Evolutionary conservation across 2,329 filamentous ascomycete genomes (phyloP).

Genomic region (Colletotrichum shisoi): DNA sequence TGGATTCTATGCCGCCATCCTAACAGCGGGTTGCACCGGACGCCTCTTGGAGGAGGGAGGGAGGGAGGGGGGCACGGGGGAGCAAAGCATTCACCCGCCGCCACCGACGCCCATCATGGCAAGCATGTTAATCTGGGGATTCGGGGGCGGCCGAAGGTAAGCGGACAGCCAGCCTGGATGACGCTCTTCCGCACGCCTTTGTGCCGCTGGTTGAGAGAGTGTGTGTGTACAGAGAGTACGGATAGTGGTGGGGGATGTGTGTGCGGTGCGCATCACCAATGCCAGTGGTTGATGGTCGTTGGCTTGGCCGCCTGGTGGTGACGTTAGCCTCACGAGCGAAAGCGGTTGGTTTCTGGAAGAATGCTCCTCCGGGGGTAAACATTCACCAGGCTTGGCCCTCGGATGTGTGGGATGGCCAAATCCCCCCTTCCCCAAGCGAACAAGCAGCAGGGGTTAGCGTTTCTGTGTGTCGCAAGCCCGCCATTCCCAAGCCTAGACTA

Average conservation of each 20-base stretch:
- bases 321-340: conserved; percentile 1
- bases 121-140: conserved; percentile 15
- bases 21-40: conserved; percentile 18
- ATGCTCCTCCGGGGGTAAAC: conserved; percentile 36
- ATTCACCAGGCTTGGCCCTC: conserved; percentile 25
- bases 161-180: conserved; percentile 21
- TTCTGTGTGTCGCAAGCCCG: conserved; percentile 17
- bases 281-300: conserved; percentile 21
- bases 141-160: conserved; percentile 30
- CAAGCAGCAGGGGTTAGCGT: not conserved
- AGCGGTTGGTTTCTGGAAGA: conserved; percentile 17
- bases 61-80: conserved; percentile 15
- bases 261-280: conserved; percentile 20
- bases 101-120: conserved; percentile 6
- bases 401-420: conserved; percentile 9
- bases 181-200: conserved; percentile 19
- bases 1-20: conserved; percentile 2
- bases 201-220: conserved; percentile 6
- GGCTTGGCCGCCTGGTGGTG: conserved; percentile 20
- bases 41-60: conserved; percentile 5
- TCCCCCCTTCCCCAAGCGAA: not conserved
- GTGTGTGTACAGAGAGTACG: no score
- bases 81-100: conserved; percentile 38
- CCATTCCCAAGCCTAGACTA: conserved; percentile 16
- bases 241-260: conserved; percentile 6